phyloP scores from a whole-genome alignment of 169 alveolate genomes.

The Babesia bigemina region DNA sequence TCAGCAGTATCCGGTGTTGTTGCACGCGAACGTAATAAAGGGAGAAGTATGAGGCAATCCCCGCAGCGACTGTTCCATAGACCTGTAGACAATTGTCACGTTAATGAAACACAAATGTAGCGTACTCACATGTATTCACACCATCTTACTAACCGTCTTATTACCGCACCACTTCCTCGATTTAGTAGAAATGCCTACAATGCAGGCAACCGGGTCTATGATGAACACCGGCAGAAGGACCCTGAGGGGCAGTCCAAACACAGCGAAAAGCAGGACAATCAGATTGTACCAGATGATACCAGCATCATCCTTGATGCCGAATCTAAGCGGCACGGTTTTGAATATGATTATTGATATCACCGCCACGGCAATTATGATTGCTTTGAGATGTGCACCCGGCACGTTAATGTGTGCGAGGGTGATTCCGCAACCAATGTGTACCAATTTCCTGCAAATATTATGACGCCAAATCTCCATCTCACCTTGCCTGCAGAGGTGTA shows the following conservation, averaged over 20 bases:
- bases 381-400: conserved; percentile 24
- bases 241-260: conserved; percentile 29
- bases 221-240: conserved; percentile 59
- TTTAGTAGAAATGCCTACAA: conserved; percentile 20
- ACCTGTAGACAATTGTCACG: conserved; percentile 24
- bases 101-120: neutral
- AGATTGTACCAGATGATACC: conserved; percentile 61
- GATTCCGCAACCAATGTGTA: conserved; percentile 62
- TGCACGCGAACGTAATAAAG: conserved; percentile 35
- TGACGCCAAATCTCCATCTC: neutral
- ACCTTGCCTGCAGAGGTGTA: conserved; percentile 50
- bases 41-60: conserved; percentile 22
- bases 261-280: conserved; percentile 18
- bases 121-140: neutral
- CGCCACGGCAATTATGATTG: conserved; percentile 35
- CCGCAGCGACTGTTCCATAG: conserved; percentile 42
- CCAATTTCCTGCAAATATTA: conserved; percentile 11
- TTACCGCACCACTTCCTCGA: conserved; percentile 47
- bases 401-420: conserved; percentile 38
- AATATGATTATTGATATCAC: conserved; percentile 13
- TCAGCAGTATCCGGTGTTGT: conserved; percentile 21
- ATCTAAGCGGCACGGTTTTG: conserved; percentile 33
- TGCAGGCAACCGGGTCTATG: conserved; percentile 56
- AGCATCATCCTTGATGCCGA: conserved; percentile 43
- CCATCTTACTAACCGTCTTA: conserved; percentile 47